Evolutionary conservation across 371 early-diverging fungal genomes (phyloP).

Genomic region (Gilbertella persicaria): DNA sequence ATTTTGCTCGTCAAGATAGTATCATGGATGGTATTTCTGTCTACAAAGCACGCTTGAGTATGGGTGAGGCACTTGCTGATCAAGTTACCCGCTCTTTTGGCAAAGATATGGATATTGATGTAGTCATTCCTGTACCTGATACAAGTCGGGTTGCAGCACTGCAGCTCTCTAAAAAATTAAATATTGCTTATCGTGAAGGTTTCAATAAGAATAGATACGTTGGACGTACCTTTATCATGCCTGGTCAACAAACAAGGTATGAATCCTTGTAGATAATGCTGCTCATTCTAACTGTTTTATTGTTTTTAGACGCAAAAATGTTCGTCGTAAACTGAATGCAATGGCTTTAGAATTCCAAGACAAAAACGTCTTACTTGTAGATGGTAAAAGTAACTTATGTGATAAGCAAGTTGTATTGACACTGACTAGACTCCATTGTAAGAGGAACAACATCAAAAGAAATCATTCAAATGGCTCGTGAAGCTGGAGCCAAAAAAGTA

Average conservation of each 20-base stretch:
- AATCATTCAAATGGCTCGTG: constrained; percentile 98
- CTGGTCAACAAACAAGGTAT: constrained; percentile 91
- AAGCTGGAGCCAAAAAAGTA: constrained; percentile 96
- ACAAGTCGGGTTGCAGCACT: constrained; percentile 93
- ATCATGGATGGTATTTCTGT: constrained; percentile 97
- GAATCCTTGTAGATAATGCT: too few relatives aligned
- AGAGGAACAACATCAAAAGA: constrained; percentile 97
- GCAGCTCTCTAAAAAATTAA: constrained; percentile 84
- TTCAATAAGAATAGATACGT: constrained; percentile 98
- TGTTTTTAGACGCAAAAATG: constrained; percentile 89
- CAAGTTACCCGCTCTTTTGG: constrained; percentile 73
- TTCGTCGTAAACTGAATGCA: constrained; percentile 96
- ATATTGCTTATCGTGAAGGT: constrained; percentile 92
- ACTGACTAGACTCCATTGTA: constrained; percentile 87
- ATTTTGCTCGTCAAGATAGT: constrained; percentile 98
- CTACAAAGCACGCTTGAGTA: constrained; percentile 94
- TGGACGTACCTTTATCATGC: constrained; percentile 98
- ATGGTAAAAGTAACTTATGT: constrained; percentile 59
- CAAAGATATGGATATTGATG: constrained; percentile 85
- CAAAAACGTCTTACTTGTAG: constrained; percentile 95
- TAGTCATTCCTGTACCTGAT: constrained; percentile 97
- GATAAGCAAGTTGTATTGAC: not conserved
- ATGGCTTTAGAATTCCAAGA: constrained; percentile 95
- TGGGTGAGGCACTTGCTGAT: constrained; percentile 95
- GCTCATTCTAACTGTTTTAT: too few relatives aligned